Evolutionary conservation across 768 basidiomycete species (phyloP).

Genomic region (Leccinum obscurum): DNA sequence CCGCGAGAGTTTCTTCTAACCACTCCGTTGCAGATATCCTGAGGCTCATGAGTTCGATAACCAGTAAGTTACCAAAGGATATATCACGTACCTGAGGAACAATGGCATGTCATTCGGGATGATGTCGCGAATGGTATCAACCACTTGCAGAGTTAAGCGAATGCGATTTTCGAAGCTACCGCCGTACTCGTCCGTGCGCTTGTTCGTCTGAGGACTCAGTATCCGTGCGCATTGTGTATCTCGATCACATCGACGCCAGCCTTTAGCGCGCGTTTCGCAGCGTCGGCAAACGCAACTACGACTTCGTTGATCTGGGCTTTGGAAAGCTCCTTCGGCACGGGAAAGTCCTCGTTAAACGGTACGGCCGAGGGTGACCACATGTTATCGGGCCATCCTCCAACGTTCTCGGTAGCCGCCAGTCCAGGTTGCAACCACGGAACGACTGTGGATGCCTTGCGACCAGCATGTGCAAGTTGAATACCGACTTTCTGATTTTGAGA

Average conservation of each 20-base stretch:
- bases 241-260: constrained; percentile 63
- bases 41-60: neutral
- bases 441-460: constrained; percentile 67
- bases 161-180: constrained; percentile 71
- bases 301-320: constrained; percentile 56
- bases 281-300: constrained; percentile 54
- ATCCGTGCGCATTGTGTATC: constrained; percentile 67
- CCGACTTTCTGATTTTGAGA: constrained; percentile 67
- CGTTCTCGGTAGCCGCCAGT: constrained; percentile 34
- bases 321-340: constrained; percentile 57
- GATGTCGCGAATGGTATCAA: constrained; percentile 59
- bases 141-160: constrained; percentile 60
- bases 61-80: neutral
- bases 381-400: constrained; percentile 53
- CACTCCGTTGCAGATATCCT: constrained; percentile 74
- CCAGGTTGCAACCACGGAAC: constrained; percentile 58
- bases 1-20: constrained; percentile 56
- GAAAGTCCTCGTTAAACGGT: constrained; percentile 42
- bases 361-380: constrained; percentile 60
- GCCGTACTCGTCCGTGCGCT: constrained; percentile 67
- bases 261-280: constrained; percentile 50
- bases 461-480: constrained; percentile 77
- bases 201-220: constrained; percentile 61
- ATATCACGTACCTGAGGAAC: constrained; percentile 57
- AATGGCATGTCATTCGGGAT: constrained; percentile 67